A percentile compares a stretch with the other conserved stretches of the same genome.
These are phyloP conservation scores for Elsinoe fawcettii DNA, from an alignment of 2,329 filamentous ascomycete genomes.

Conservation along the genomic window DNA sequence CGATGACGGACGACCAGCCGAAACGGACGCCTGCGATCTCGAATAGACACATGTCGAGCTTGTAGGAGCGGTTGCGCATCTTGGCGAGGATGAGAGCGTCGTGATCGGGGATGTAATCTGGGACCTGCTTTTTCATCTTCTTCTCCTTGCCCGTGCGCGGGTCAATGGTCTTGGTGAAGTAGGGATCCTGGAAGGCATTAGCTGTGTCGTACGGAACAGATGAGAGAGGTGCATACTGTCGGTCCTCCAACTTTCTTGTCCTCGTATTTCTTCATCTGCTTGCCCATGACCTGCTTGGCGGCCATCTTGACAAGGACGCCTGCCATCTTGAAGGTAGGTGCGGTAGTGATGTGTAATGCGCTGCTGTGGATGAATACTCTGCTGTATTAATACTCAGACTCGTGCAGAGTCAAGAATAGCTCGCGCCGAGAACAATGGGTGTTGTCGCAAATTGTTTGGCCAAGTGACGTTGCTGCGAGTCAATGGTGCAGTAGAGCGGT, in stretches of 20 bases:
- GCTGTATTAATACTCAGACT: neutral
- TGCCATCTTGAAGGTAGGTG: conserved; percentile 33
- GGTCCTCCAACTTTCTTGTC: conserved; percentile 34
- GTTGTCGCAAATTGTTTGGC: conserved; percentile 8
- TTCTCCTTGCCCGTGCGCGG: conserved; percentile 67
- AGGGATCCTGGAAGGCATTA: conserved; percentile 61
- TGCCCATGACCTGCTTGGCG: conserved; percentile 42
- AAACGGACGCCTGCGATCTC: conserved; percentile 74
- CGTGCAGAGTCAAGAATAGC: conserved; percentile 6
- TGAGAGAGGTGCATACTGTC: conserved; percentile 31
- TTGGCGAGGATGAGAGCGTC: conserved; percentile 77
- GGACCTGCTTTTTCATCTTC: conserved; percentile 77
- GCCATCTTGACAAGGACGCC: conserved; percentile 41
- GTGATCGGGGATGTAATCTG: conserved; percentile 71
- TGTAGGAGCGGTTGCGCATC: conserved; percentile 78
- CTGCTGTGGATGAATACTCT: neutral
- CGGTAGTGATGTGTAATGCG: neutral
- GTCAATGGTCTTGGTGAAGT: conserved; percentile 74
- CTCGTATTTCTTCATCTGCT: conserved; percentile 42
- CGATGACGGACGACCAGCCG: conserved; percentile 84
- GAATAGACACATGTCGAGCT: conserved; percentile 77
- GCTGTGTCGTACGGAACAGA: conserved; percentile 10
- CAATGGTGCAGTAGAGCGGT: neutral
- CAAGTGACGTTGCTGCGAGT: conserved; percentile 1
- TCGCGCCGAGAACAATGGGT: conserved; percentile 4